Evolutionary conservation across 2,329 filamentous ascomycete genomes (phyloP), one percentile per base, ranked within the genome.

Genomic region (Orbilia brochopaga): DNA sequence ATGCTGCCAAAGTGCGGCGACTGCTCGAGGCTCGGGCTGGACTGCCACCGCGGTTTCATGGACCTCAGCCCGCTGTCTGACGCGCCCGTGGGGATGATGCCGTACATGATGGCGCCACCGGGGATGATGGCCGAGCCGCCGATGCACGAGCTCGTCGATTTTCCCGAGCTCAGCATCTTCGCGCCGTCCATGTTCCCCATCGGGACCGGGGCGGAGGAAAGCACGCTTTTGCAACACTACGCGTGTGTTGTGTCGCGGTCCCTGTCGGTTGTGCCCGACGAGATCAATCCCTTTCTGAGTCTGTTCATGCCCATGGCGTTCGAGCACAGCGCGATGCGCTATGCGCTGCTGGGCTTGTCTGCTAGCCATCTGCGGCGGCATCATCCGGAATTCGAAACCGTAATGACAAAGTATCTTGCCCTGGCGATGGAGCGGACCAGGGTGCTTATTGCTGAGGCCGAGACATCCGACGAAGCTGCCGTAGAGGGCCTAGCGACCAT

Each of bases 271-370:
- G 73, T 74, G 6, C 73, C 73, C 15, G 73, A 74, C 59, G 67
- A 73, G 53, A 73, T 74, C 50, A 74, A 74, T 35, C 56, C 67
- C 2, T 74, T 74, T 62, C 48, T 74, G 58, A 59, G 61, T 46
- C 42, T 74, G 35, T 74, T 74, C 42, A 66, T 74, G 44, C 73
- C 73, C 1, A 74, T 74, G 73, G 73, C 73, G 24, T 62, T 74
- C 10, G 52, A 67, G 27, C 73, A 74, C 37, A 60, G 61, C 51
- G 73, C 73, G 1, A 67, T 74, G 67, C 73, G 73, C 17, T 63
- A 60, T 23, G 73, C 73, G 35, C 61, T 74, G n/a, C 54, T 74
- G 23, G 73, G 73, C 2, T 50, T 74, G 2, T 69, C 67, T 1
- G 73, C 73, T 6, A 74, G 67, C 24, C 73, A 74, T 32, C 35